Conservation (phyloP, 139 green algal genomes). For the Chlamydomonas incerta region DNA sequence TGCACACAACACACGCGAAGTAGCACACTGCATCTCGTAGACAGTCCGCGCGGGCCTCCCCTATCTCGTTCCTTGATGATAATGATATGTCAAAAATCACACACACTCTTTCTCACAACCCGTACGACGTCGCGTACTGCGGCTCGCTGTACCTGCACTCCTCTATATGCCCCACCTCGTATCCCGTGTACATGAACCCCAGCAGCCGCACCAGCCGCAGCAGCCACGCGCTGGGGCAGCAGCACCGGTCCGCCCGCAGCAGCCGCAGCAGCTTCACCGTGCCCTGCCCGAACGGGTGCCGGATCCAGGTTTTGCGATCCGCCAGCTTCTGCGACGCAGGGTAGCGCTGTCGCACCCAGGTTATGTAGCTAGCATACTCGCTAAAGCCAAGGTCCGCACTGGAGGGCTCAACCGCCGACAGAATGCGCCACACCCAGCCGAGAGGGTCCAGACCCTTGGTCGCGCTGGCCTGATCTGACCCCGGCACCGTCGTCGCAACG, state of each 20-base stretch:
- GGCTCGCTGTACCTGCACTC: constrained; percentile 43
- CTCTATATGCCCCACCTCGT: constrained; percentile 50
- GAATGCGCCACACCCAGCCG: constrained; percentile 57
- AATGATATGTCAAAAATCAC: no score
- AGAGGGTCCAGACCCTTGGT: not conserved
- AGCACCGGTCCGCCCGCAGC: constrained; percentile 12
- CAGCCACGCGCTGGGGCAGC: constrained; percentile 24
- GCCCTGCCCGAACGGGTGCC: constrained; percentile 39
- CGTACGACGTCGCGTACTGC: constrained; percentile 21
- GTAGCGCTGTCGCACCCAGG: constrained; percentile 56
- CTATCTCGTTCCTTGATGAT: no score
- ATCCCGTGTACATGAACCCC: constrained; percentile 53
- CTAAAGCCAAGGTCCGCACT: constrained; percentile 57
- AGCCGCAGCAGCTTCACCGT: constrained; percentile 31
- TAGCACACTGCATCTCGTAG: no score
- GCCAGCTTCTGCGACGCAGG: constrained; percentile 44
- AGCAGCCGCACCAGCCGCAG: constrained; percentile 8
- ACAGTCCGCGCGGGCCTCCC: no score
- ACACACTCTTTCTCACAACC: not conserved
- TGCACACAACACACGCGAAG: no score
- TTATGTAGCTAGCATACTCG: constrained; percentile 67
- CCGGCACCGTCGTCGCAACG: no score
- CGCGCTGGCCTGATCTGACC: no score
- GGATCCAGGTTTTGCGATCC: constrained; percentile 41
- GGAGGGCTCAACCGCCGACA: constrained; percentile 24